Conservation (phyloP, 805 yeast species). For the Lachancea waltii region DNA sequence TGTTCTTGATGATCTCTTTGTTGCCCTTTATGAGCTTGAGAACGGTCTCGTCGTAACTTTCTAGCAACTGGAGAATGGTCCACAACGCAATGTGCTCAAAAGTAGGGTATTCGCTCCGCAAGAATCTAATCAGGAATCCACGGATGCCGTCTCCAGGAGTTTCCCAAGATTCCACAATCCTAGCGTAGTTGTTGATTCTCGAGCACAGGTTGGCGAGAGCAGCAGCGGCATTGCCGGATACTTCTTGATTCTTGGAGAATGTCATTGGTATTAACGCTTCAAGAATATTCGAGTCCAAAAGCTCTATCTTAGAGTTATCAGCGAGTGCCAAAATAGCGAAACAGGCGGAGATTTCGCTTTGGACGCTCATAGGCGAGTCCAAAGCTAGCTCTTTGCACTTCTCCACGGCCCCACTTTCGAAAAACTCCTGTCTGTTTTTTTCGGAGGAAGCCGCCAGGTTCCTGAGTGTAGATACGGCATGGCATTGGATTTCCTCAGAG, state of each 20-base stretch:
- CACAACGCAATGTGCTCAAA: conserved; percentile 97
- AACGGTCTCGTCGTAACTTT: conserved; percentile 68
- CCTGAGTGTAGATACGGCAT: conserved; percentile 92
- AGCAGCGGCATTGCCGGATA: conserved; percentile 97
- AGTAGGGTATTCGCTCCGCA: conserved; percentile 80
- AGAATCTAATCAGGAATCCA: conserved; percentile 74
- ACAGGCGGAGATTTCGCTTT: conserved; percentile 94
- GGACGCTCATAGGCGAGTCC: conserved; percentile 83
- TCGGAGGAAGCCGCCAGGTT: conserved; percentile 95
- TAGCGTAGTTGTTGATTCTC: conserved; percentile 75
- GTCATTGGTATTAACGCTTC: conserved; percentile 91
- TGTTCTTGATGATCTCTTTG: conserved; percentile 46
- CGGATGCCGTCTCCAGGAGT: conserved; percentile 78
- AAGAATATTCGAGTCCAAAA: conserved; percentile 76
- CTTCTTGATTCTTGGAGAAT: conserved; percentile 80
- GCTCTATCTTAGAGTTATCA: conserved; percentile 82
- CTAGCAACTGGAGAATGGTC: conserved; percentile 90
- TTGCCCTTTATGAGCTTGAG: conserved; percentile 48
- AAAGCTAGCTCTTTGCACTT: conserved; percentile 85
- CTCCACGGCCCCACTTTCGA: conserved; percentile 92
- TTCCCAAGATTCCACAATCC: conserved; percentile 72
- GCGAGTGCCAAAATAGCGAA: conserved; percentile 95
- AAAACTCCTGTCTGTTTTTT: conserved; percentile 81
- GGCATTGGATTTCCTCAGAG: conserved; percentile 96
- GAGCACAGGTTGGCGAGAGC: conserved; percentile 95